These are phyloP conservation scores for Fusarium annulatum DNA, from an alignment of 2,329 filamentous ascomycete genomes.

Conservation along the genomic window DNA sequence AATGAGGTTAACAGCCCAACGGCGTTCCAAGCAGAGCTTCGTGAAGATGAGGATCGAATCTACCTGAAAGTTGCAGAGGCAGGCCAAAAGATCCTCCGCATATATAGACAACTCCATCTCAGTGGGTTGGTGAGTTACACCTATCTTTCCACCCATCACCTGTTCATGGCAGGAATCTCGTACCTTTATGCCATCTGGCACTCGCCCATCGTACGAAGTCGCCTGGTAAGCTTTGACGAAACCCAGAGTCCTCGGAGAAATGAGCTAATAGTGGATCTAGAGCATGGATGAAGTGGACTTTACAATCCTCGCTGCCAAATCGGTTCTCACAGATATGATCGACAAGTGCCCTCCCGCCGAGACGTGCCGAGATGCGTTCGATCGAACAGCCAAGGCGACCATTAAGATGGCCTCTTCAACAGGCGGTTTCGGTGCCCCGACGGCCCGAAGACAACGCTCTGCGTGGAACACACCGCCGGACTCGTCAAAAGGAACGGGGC, in stretches of 20 bases:
- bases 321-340: conserved; percentile 89
- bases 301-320: conserved; percentile 91
- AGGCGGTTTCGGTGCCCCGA: conserved; percentile 75
- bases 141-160: conserved; percentile 92
- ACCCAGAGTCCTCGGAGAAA: background rate
- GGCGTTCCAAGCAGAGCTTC: conserved; percentile 71
- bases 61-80: conserved; percentile 96
- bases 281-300: conserved; percentile 98
- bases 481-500: conserved; percentile 37
- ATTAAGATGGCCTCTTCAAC: conserved; percentile 94
- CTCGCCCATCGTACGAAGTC: conserved; percentile 85
- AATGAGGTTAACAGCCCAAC: conserved; percentile 73
- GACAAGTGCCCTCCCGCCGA: conserved; percentile 96
- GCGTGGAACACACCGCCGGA: conserved; percentile 48
- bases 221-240: conserved; percentile 72
- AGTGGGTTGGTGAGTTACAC: conserved; percentile 94
- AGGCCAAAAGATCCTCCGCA: conserved; percentile 88
- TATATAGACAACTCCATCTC: conserved; percentile 90
- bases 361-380: conserved; percentile 93
- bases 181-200: conserved; percentile 99
- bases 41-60: conserved; percentile 88
- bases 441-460: conserved; percentile 43
- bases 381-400: conserved; percentile 93
- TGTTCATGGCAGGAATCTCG: conserved; percentile 97
- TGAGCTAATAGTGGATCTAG: conserved; percentile 49